Evolutionary conservation across 768 basidiomycete genomes (phyloP).

Genomic region (Tulasnella sp.): DNA sequence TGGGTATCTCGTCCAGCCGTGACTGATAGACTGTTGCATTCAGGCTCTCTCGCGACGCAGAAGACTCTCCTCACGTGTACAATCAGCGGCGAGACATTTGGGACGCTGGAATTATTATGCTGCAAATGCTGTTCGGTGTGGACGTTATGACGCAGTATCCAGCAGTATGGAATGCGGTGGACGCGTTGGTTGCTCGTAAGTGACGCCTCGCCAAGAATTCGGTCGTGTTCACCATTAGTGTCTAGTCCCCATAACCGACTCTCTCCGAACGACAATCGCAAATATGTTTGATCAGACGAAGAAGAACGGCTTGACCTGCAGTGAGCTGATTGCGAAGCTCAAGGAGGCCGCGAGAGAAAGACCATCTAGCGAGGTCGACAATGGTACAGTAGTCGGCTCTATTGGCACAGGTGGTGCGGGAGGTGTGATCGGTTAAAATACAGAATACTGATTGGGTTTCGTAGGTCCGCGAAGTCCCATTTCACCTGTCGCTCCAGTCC

Average conservation of each 20-base stretch:
- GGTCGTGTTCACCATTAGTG: background rate
- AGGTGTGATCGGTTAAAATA: background rate
- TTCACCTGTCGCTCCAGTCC: slow-evolving; percentile 38
- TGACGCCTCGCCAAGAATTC: background rate
- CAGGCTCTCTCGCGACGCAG: slow-evolving; percentile 68
- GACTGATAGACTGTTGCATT: background rate
- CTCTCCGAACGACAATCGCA: slow-evolving; percentile 14
- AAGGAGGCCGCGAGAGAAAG: background rate
- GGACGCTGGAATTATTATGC: slow-evolving; percentile 59
- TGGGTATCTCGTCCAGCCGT: background rate
- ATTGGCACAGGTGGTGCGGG: background rate
- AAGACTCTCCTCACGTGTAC: slow-evolving; percentile 68
- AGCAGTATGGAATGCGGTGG: slow-evolving; percentile 22
- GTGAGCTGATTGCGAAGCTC: slow-evolving; percentile 11
- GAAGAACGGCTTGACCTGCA: background rate
- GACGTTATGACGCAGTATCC: slow-evolving; percentile 41
- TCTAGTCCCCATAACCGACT: slow-evolving; percentile 7
- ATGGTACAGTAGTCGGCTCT: background rate
- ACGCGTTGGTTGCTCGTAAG: slow-evolving; percentile 13
- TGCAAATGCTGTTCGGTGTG: slow-evolving; percentile 79
- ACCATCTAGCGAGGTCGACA: background rate
- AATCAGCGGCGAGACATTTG: slow-evolving; percentile 74
- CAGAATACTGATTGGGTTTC: slow-evolving; percentile 10
- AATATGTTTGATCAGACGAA: slow-evolving; percentile 15
- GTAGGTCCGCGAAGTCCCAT: slow-evolving; percentile 25